Evolutionary conservation across 192 early-diverging fungal genomes (phyloP), one percentile per base, ranked within the genome.

Genomic region (Rhizoclosmatium globosum): DNA sequence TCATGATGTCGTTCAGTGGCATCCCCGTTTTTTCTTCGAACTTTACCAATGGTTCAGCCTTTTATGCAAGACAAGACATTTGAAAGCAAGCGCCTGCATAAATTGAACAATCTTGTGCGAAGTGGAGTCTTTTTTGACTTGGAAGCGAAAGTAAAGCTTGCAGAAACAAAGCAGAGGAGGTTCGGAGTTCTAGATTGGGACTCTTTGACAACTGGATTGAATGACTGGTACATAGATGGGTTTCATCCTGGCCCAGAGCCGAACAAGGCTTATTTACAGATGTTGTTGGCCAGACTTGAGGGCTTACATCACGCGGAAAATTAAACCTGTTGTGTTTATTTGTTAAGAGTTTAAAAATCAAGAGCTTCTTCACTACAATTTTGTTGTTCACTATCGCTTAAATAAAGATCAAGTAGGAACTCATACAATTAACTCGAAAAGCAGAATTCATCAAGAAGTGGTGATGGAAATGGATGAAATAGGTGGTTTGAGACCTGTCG

Each of bases 201-300:
- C 48, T 15, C 4, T 9, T 4, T 50, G 15, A 50, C 48, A 50
- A 50, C 48, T 15, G 48, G 48, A 50, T 50, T 50, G 6, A 50
- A 50, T 15, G 4, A 4, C 15, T 50, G 48, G 48, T n/a, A n/a
- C n/a, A 50, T 11, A 64, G 61, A 64, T 64, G 61, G 61, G 4
- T 21, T 64, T 4, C 61, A 64, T 64, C 61, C 61, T 64, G 39
- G 61, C 61, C 21, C 7, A 41, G 21, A 64, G n/a, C n/a, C 61
- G 4, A 64, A 64, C 39, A 64, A 41, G n/a, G 61, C 61, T 11
- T 64, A 64, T 64, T 64, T 21, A n/a, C 61, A 64, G 21, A 38
- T 64, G n/a, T n/a, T 64, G 4, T n/a, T 64, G 21, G n/a, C 21
- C 4, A 4, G 61, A 9, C n/a, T 64, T 4, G 21, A 64, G 48